phyloP scores from a whole-genome alignment of 495 filamentous ascomycete species.

The Ascobolus immersus region DNA sequence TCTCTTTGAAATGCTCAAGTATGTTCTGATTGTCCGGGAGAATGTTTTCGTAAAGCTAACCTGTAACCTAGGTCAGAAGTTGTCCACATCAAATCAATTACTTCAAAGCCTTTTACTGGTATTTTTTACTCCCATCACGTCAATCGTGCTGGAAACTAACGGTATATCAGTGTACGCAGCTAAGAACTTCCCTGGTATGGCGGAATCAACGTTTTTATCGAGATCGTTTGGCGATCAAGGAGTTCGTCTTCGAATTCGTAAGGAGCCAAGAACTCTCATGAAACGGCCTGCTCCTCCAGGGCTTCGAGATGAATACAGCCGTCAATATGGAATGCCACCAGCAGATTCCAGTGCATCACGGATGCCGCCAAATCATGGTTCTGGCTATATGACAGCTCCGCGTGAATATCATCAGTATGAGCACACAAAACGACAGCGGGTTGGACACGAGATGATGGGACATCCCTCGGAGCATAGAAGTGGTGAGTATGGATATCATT shows the following conservation, averaged over 20 bases:
- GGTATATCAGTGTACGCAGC: slow-evolving; percentile 32
- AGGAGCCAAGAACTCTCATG: slow-evolving; percentile 44
- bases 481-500: too few species aligned
- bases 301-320: slow-evolving; percentile 2
- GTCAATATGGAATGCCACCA: slow-evolving; percentile 6
- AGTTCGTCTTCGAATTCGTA: slow-evolving; percentile 65
- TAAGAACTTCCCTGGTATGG: slow-evolving; percentile 69
- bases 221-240: slow-evolving; percentile 89
- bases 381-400: too few species aligned
- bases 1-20: slow-evolving; percentile 64
- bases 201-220: slow-evolving; percentile 76
- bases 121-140: slow-evolving; percentile 9
- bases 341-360: slow-evolving; percentile 2
- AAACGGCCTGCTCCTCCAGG: slow-evolving; percentile 5
- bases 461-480: too few species aligned
- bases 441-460: too few species aligned
- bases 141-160: slow-evolving; percentile 1
- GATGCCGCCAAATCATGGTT: too few species aligned
- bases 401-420: slow-evolving; percentile 10
- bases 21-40: slow-evolving; percentile 15
- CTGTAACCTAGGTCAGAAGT: slow-evolving; percentile 23
- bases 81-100: slow-evolving; percentile 40
- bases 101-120: slow-evolving; percentile 53
- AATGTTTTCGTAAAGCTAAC: background rate
- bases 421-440: too few species aligned